A percentile compares a stretch with the other conserved stretches of the same genome.
These are phyloP conservation scores for Datura wrightii DNA, from an alignment of 257 asterid genomes.

Conservation along the genomic window DNA sequence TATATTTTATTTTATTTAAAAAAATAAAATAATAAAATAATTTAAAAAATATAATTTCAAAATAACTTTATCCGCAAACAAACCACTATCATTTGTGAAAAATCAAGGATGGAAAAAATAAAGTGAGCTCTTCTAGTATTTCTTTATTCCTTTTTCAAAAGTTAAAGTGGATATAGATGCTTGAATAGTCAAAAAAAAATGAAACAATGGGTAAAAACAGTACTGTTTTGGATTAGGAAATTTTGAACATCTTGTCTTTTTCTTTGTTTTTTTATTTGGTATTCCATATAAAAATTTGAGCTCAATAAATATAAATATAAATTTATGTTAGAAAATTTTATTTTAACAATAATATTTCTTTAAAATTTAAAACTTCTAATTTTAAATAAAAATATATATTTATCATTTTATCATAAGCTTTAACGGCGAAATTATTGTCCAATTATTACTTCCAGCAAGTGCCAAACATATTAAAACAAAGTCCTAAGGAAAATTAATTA, in stretches of 20 bases:
- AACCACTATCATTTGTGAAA: background rate
- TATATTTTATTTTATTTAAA: background rate
- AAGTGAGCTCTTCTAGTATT: background rate
- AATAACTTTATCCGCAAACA: background rate
- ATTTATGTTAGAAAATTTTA: too few relatives aligned
- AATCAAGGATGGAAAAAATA: background rate
- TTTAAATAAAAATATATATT: background rate
- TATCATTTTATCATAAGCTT: background rate
- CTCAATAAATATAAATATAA: background rate
- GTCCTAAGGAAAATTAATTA: background rate
- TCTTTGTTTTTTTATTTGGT: background rate
- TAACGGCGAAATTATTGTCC: background rate
- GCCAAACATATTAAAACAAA: background rate
- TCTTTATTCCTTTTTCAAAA: conserved; percentile 2
- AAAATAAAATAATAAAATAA: background rate
- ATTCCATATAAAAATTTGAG: background rate
- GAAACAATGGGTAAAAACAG: background rate
- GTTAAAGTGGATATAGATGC: background rate
- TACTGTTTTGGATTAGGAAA: background rate
- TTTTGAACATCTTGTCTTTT: background rate
- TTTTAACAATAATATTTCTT: too few relatives aligned
- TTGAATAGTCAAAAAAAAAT: background rate
- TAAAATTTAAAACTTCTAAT: too few relatives aligned
- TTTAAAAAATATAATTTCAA: background rate
- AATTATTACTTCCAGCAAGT: background rate